Evolutionary conservation across 2,329 filamentous ascomycete species (phyloP), one percentile per base, ranked within the genome.

Genomic region (Alternaria triticina): DNA sequence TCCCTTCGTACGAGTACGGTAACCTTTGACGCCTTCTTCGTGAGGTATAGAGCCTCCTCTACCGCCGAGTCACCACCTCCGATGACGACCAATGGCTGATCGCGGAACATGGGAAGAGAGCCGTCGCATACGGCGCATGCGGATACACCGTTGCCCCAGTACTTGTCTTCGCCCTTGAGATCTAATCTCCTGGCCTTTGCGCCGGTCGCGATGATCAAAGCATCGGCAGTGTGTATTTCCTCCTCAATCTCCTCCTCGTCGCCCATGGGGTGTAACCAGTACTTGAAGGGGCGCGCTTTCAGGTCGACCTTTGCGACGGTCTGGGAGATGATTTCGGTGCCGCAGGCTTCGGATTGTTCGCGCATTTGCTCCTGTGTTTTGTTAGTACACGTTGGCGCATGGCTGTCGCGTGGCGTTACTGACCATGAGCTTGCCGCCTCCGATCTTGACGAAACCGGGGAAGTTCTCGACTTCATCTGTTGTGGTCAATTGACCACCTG

Each of bases 401-500:
- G 13, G 5, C 50, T 44, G 15, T 46, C 40, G 27, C 11, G 11
- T n/a, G 5, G 3, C 1, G 45, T 12, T 36, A 75, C 85, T 59
- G 70, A 89, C 87, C 96, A 99, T 99, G 70, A 99, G 85, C 77
- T 93, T 91, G 60, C 87, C 83, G 70, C 96, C 96, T 82, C 93
- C 91, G 80, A 99, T 94, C 74, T 92, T 88, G 76, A 92, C 91
- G 84, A 98, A 99, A 51, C 96, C 96, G 25, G 96, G 96, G 83
- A 91, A 99, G 87, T 99, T 99, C 86, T 99, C 96, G 64, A 99
- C 90, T 72, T 99, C 96, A 76, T 97, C 98, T 59, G 96, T 99
- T 25, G 96, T 99, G 59, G 96, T 99, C 72, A 99, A 87, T 86
- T 99, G 96, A 61, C 96, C 96, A 72, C 96, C 96, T 47, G 96